These are phyloP conservation scores for Pisolithus thermaeus DNA, from an alignment of 1,284 basidiomycete genomes.

Conservation along the genomic window DNA sequence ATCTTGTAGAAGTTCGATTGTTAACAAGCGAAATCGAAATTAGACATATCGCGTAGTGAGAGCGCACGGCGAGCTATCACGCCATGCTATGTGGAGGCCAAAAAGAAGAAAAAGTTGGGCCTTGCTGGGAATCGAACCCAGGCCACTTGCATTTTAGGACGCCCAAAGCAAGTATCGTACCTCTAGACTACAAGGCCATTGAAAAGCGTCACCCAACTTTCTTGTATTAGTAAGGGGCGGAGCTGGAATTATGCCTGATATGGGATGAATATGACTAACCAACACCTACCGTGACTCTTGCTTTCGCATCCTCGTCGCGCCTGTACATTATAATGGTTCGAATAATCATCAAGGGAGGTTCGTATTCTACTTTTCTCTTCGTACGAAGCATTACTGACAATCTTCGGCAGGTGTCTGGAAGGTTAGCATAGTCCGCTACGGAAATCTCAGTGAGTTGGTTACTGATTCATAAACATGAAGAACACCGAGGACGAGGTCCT, in stretches of 20 bases:
- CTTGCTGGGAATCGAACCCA: conserved; percentile 37
- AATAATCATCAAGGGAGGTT: conserved; percentile 92
- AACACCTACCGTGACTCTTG: not conserved
- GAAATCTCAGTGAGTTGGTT: conserved; percentile 8
- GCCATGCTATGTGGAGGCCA: no score
- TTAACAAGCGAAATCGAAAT: no score
- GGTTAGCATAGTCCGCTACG: conserved; percentile 30
- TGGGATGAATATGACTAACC: not conserved
- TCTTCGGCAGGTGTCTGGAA: conserved; percentile 60
- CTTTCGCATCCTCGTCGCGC: not conserved
- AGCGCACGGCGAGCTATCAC: no score
- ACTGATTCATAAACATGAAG: conserved; percentile 33
- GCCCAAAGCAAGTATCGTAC: conserved; percentile 39
- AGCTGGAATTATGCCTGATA: not conserved
- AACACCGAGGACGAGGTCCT: conserved; percentile 97
- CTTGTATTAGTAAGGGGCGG: not conserved
- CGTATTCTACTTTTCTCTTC: conserved; percentile 20
- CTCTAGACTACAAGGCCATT: conserved; percentile 34
- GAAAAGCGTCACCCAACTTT: no score
- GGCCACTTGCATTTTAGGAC: conserved; percentile 32
- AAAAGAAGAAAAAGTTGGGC: conserved; percentile 10
- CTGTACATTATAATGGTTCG: conserved; percentile 55
- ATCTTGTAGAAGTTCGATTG: no score
- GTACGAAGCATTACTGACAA: conserved; percentile 3
- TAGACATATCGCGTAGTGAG: no score